Percentiles rank a stretch among this genome's conserved stretches.
Evolutionary conservation across 306 rosid genomes (phyloP).

Genomic region (Lupinus albus): DNA sequence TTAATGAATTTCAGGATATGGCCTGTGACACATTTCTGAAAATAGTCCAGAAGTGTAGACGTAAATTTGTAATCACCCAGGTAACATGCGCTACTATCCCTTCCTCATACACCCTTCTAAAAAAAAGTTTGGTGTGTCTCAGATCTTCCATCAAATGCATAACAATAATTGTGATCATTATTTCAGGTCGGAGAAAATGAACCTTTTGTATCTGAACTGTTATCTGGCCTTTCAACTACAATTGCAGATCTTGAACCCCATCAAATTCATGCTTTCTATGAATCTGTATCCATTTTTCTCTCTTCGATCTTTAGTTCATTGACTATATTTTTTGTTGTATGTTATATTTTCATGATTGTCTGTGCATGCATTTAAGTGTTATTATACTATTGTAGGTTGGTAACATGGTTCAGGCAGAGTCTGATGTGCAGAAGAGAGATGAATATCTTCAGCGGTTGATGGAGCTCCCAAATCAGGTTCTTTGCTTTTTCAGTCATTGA

Average conservation of each 20-base stretch:
- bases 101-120: slow-evolving; percentile 3
- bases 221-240: slow-evolving; percentile 80
- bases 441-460: slow-evolving; percentile 89
- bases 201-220: slow-evolving; percentile 95
- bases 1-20: slow-evolving; percentile 77
- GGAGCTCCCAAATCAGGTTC: slow-evolving; percentile 93
- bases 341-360: neutral
- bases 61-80: slow-evolving; percentile 92
- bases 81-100: slow-evolving; percentile 38
- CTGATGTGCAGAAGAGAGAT: slow-evolving; percentile 86
- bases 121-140: neutral
- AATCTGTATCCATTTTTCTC: slow-evolving; percentile 65
- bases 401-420: slow-evolving; percentile 94
- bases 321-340: neutral
- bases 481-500: slow-evolving; percentile 29
- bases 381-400: slow-evolving; percentile 69
- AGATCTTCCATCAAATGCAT: neutral
- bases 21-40: slow-evolving; percentile 96
- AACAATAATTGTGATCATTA: slow-evolving; percentile 19
- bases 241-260: slow-evolving; percentile 92
- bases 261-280: slow-evolving; percentile 93
- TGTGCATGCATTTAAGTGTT: neutral
- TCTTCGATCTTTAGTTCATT: slow-evolving; percentile 21
- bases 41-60: slow-evolving; percentile 96
- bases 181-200: slow-evolving; percentile 92